These are phyloP conservation scores for Tetrapisispora phaffii DNA, from an alignment of 805 yeast genomes.

Conservation along the genomic window DNA sequence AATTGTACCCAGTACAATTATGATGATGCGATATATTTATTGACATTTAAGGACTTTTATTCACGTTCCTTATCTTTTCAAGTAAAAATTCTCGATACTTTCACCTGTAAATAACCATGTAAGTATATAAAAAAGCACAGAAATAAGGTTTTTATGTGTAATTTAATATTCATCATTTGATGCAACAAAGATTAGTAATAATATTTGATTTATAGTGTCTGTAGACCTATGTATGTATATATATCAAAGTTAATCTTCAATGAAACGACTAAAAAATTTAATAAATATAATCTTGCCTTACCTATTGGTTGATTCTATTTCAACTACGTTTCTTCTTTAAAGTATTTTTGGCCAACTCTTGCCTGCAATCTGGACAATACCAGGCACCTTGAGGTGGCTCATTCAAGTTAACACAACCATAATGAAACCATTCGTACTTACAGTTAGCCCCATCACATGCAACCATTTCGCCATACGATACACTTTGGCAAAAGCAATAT, in stretches of 20 bases:
- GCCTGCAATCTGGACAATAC: slow-evolving; percentile 82
- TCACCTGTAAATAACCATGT: slow-evolving; percentile 1
- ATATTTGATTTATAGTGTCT: too few relatives aligned
- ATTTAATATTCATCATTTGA: not conserved
- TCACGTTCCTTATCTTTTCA: too few relatives aligned
- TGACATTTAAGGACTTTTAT: too few relatives aligned
- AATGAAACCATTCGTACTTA: slow-evolving; percentile 91
- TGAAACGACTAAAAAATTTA: too few relatives aligned
- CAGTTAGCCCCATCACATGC: slow-evolving; percentile 91
- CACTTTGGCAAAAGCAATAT: slow-evolving; percentile 90
- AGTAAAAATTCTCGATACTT: not conserved
- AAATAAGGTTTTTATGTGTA: not conserved
- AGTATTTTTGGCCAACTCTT: slow-evolving; percentile 28
- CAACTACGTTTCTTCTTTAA: slow-evolving; percentile 15
- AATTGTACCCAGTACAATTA: not conserved
- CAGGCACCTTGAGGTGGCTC: slow-evolving; percentile 88
- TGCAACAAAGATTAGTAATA: not conserved
- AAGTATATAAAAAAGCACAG: not conserved
- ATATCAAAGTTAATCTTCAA: too few relatives aligned
- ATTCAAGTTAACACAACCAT: slow-evolving; percentile 82
- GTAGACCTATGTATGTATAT: not conserved
- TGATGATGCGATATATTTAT: too few relatives aligned
- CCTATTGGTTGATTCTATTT: too few relatives aligned
- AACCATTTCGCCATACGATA: slow-evolving; percentile 91
- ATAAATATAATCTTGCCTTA: too few relatives aligned